These are phyloP conservation scores for Pseudohalonectria lignicola DNA, from an alignment of 2,329 filamentous ascomycete species.

Conservation along the genomic window DNA sequence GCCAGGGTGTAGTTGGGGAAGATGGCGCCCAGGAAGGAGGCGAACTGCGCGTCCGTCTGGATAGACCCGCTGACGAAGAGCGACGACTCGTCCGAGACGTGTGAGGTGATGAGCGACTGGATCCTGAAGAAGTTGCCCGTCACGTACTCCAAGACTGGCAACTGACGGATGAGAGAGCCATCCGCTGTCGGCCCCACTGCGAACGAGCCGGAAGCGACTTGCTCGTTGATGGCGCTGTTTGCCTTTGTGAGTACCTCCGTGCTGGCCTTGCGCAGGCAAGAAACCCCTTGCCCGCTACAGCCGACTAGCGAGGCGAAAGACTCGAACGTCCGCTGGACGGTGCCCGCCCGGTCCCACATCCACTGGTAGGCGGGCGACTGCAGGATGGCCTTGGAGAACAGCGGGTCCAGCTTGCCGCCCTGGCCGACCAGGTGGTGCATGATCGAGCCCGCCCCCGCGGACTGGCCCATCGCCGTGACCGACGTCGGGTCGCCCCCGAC, in stretches of 20 bases:
- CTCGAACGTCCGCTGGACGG: slow-evolving; percentile 17
- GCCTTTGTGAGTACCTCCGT: slow-evolving; percentile 12
- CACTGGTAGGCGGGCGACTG: slow-evolving; percentile 23
- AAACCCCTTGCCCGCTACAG: slow-evolving; percentile 14
- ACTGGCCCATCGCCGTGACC: slow-evolving; percentile 39
- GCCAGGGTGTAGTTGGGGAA: slow-evolving; percentile 20
- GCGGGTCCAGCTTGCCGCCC: slow-evolving; percentile 28
- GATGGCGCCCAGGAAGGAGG: slow-evolving; percentile 15
- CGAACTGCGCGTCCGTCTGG: slow-evolving; percentile 19
- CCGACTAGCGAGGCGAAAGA: slow-evolving; percentile 19
- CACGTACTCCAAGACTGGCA: slow-evolving; percentile 17
- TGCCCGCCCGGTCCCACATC: slow-evolving; percentile 20
- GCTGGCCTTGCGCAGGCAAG: slow-evolving; percentile 16
- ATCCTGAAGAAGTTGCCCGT: slow-evolving; percentile 16
- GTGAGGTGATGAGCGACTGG: slow-evolving; percentile 17
- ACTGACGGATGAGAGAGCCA: slow-evolving; percentile 18
- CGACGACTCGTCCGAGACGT: slow-evolving; percentile 17
- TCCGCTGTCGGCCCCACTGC: slow-evolving; percentile 20
- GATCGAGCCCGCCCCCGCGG: slow-evolving; percentile 37
- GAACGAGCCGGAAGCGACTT: slow-evolving; percentile 15
- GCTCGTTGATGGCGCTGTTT: slow-evolving; percentile 15
- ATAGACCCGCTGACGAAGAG: slow-evolving; percentile 16
- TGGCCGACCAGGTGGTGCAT: slow-evolving; percentile 35
- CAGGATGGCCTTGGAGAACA: slow-evolving; percentile 24
- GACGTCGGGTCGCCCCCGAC: slow-evolving; percentile 33